Evolutionary conservation across 140 eudicot species (phyloP), one percentile per base, ranked within the genome.

Genomic region (Cichorium intybus): DNA sequence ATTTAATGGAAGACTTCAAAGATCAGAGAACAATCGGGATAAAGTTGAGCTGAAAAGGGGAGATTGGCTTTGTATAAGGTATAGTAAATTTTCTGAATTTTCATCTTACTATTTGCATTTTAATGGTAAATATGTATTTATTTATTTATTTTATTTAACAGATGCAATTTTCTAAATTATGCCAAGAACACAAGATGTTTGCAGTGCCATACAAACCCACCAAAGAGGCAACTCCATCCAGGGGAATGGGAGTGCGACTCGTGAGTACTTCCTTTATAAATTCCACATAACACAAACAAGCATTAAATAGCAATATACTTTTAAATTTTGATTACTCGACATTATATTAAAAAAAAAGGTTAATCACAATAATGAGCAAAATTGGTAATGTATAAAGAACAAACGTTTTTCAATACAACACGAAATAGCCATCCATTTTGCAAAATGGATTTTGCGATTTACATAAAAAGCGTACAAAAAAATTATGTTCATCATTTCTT

Each of bases 191-290:
- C 90, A 47, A 72, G 77, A 70, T 90, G 97, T 66, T 71, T 81
- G 67, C 74, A 31, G 45, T 90, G 97, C 66, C 66, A 81, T 61
- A 80, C 78, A 59, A 84, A 81, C 64, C 93, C 93, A 41, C 77
- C 97, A 16, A 68, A 74, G 79, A 75, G 95, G 68, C 78, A 81
- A 56, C 82, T 87, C 12, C 77, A 79, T 60, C 84, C 76, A 5
- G 93, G 97, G 10, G 97, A 90, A 75, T 90, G 97, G 97, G 85
- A 79, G 59, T 90, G 97, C 12, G 89, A 86, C 70, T 90, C 95
- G 95, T 90, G 50, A 86, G 95, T 69, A 59, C 54, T 15, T 74
- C 12, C 16, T 50, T 28, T 34, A 27, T 51, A 10, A 34, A 53
- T 33, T 34, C 22, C 16, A 7, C 18, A 51, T 18, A 23, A n/a